Base-by-base conservation (phyloP, 1,139 yeast genomes). In the Eremothecium sinecaudum region DNA sequence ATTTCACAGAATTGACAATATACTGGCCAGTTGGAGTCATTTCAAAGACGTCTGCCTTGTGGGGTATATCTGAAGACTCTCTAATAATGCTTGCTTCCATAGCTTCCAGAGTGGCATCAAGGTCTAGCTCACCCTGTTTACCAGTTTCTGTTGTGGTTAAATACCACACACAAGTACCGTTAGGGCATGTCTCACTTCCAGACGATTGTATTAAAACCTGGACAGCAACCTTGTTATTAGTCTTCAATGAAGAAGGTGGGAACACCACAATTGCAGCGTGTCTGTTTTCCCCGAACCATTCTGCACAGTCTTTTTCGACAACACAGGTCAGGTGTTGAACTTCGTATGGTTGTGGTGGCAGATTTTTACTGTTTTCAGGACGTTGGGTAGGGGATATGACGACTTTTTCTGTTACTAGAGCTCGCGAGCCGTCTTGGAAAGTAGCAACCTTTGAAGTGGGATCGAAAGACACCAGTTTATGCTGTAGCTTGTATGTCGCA, bases 91-190 rank as follows among this genome's bases (percentile, higher is more conserved):
- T 72, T 32, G 69, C 66, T 57, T 86, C 95, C 73, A 87, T 71
- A 48, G 82, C 82, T 42, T 67, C 71, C 39, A 81, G 69, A 6
- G 96, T 96, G 33, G 76, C 69, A 53, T 81, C 92, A 45, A 87
- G 67, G 56, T 86, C 95, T 42, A 64, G 63, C 47, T 82, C 77
- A 10, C 92, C 95, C 38, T 72, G 68, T 28, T 68, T 62, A 37
- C 83, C 84, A 34, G 66, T 72, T 57, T 83, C 93, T 36, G 73
- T 70, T 1, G 94, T 79, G 23, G 87, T 78, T 44, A 86, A 65
- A 59, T 83, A 86, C 97, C 97, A 87, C 35, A 86, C 73, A 29
- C 92, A 73, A 49, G 87, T 90, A 31, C 84, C 93, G n/a, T 58
- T 59, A 1, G 97, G 94, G 48, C 94, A 86, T 43, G 81, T 79